Base-by-base conservation (phyloP, 208 protist genomes). In the Wallacemonas sp. region DNA sequence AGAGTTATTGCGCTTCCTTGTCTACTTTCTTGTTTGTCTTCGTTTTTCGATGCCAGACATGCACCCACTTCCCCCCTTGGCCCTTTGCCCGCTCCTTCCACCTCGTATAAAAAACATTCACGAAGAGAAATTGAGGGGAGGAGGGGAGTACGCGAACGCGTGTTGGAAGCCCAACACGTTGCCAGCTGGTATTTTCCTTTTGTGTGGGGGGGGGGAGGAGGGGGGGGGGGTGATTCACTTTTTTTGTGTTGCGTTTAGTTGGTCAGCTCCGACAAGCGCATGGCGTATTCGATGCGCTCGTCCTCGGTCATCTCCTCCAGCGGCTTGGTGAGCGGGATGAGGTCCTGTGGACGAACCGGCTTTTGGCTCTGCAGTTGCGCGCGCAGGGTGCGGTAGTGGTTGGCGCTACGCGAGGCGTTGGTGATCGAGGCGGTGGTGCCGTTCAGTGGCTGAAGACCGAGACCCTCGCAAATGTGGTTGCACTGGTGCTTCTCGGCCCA, bases 401-500 rank as follows among this genome's bases (percentile, higher is more conserved):
- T 85, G 14, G 75, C 44, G n/a, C 34, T 72, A 27, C 39, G 32
- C 9, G 55, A 64, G 17, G 57, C 34, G 21, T 63, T 60, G 9
- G 54, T 69, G 43, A 39, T 33, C 1, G 63, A 24, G 1, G 61
- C 39, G 16, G 52, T 67, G 11, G 61, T 61, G 2, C 68, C 72
- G 44, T 62, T 11, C 33, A 94, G 55, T 2, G 81, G 69, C 54
- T 80, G 78, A 21, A 94, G 63, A 1, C 82, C 74, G 1, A 94
- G 41, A 3, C 83, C 80, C n/a, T 68, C 54, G 62, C 88, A 93
- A 34, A 92, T 81, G 2, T 78, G 56, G 33, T 91, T 91, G 72
- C 89, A 95, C 66, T 68, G 21, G 62, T 95, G 89, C 62, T 76
- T 80, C 58, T 70, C 76, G 19, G 90, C 64, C 79, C 80, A 95